phyloP scores from a whole-genome alignment of 2,329 filamentous ascomycete species.

The Aureobasidium vineae region DNA sequence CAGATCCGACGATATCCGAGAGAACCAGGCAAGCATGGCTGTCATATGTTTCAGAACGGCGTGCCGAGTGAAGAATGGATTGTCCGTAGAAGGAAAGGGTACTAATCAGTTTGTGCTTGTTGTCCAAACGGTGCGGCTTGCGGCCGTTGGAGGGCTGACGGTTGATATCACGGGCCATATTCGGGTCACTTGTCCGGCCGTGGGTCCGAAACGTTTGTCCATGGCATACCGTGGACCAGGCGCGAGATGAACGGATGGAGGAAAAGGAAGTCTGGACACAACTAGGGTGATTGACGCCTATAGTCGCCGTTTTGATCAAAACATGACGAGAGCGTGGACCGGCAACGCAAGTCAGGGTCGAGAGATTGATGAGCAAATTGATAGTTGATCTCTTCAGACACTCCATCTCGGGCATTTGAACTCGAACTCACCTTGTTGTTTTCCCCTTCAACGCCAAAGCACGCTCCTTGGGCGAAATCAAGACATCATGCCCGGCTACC shows the following conservation, averaged over 20 bases:
- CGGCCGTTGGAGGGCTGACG: conserved; percentile 11
- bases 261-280: conserved; percentile 17
- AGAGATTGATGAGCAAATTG: neutral
- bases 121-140: conserved; percentile 6
- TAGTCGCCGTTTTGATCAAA: conserved; percentile 21
- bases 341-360: neutral
- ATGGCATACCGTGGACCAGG: neutral
- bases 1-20: conserved; percentile 4
- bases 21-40: neutral
- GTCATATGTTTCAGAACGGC: conserved; percentile 24
- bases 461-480: conserved; percentile 13
- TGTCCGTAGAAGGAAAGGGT: neutral
- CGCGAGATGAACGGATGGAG: neutral
- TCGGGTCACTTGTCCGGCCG: neutral
- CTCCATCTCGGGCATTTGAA: neutral
- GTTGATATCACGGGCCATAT: conserved; percentile 1
- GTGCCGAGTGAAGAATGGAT: neutral
- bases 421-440: conserved; percentile 17
- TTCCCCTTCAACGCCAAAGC: neutral
- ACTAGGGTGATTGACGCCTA: conserved; percentile 16
- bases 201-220: neutral
- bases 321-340: conserved; percentile 12
- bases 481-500: neutral
- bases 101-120: neutral
- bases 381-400: conserved; percentile 1